These are phyloP conservation scores for Stephanodiscus minutulus DNA, from an alignment of 108 stramenopile genomes.

Conservation along the genomic window DNA sequence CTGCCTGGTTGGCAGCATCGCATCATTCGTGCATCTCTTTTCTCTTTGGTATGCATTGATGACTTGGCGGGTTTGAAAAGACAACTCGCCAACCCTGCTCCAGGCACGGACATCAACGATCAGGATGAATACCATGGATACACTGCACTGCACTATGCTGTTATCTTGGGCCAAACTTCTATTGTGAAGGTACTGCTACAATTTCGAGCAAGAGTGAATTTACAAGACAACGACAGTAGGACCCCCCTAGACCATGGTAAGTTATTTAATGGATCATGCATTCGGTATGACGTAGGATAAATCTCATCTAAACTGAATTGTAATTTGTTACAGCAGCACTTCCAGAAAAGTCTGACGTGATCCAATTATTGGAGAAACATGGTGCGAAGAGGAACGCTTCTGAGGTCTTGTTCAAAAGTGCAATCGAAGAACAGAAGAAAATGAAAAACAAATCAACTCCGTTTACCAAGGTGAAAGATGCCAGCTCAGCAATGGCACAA, in stretches of 20 bases:
- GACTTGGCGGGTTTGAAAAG: constrained; percentile 16
- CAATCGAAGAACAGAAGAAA: constrained; percentile 28
- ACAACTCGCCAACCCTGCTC: constrained; percentile 18
- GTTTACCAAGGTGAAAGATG: constrained; percentile 2
- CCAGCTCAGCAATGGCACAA: constrained; percentile 19
- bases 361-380: constrained; percentile 17
- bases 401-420: constrained; percentile 18
- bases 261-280: neutral
- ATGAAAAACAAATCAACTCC: constrained; percentile 3
- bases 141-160: constrained; percentile 48
- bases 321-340: constrained; percentile 9
- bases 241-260: constrained; percentile 49
- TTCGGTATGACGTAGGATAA: neutral
- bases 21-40: constrained; percentile 29
- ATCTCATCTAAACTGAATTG: neutral
- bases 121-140: constrained; percentile 35
- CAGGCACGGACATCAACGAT: constrained; percentile 10
- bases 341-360: constrained; percentile 15
- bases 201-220: constrained; percentile 26
- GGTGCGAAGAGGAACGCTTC: neutral
- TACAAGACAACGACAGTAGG: constrained; percentile 29
- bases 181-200: constrained; percentile 30
- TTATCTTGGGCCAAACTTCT: constrained; percentile 17
- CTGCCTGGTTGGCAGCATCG: constrained; percentile 42
- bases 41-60: constrained; percentile 29